phyloP scores from a whole-genome alignment of 179 eudicot species.

The Gypsophila paniculata region DNA sequence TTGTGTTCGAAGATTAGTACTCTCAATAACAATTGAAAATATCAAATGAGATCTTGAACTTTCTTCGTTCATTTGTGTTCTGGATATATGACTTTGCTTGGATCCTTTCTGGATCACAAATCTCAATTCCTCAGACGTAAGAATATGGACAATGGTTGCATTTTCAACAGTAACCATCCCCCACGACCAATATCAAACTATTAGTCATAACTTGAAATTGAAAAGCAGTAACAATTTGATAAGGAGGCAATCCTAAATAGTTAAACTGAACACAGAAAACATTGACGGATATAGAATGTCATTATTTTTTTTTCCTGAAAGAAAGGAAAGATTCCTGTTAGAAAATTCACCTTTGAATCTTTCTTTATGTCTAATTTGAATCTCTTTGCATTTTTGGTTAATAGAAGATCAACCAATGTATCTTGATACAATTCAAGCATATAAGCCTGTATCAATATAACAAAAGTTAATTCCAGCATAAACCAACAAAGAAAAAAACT shows the following conservation, averaged over 20 bases:
- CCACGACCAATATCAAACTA: conserved; percentile 27
- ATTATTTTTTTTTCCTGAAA: too few species aligned
- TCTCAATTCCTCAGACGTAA: conserved; percentile 66
- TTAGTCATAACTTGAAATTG: neutral
- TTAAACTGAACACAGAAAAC: neutral
- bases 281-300: neutral
- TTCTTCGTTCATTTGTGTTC: conserved; percentile 91
- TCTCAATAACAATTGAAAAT: conserved; percentile 80
- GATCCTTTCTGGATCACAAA: conserved; percentile 77
- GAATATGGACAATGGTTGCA: conserved; percentile 51
- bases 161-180: conserved; percentile 97
- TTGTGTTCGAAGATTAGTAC: conserved; percentile 96
- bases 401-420: conserved; percentile 72
- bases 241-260: neutral
- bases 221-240: neutral
- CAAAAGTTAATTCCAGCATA: neutral
- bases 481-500: neutral
- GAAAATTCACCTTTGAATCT: conserved; percentile 70
- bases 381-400: conserved; percentile 73
- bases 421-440: conserved; percentile 98
- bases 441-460: conserved; percentile 50
- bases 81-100: conserved; percentile 86
- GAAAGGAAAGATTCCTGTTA: too few species aligned
- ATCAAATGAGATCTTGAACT: conserved; percentile 96
- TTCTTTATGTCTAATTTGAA: conserved; percentile 83